A percentile compares a stretch with the other conserved stretches of the same genome.
These are phyloP conservation scores for Benincasa hispida DNA, from an alignment of 306 rosid genomes.

Conservation along the genomic window DNA sequence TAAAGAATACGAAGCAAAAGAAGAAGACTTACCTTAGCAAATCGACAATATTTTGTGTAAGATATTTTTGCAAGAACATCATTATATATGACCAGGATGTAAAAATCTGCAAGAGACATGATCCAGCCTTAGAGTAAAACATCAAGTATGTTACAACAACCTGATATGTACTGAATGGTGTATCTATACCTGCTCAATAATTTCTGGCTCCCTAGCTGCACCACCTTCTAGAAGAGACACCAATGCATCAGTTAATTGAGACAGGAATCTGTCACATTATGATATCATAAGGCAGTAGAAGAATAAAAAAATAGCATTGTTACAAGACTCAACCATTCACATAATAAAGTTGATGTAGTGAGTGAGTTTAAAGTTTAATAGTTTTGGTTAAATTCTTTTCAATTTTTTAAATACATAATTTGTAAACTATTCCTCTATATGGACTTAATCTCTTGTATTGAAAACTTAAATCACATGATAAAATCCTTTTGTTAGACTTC, in stretches of 20 bases:
- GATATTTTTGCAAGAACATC: constrained; percentile 82
- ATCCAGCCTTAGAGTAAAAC: neutral
- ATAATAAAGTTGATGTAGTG: too few species aligned
- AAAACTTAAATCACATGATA: too few species aligned
- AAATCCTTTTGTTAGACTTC: too few species aligned
- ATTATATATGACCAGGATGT: constrained; percentile 65
- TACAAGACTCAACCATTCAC: neutral
- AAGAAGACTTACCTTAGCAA: constrained; percentile 62
- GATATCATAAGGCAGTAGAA: neutral
- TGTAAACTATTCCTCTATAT: too few species aligned
- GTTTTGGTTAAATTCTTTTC: too few species aligned
- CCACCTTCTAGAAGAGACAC: constrained; percentile 68
- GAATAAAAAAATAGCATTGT: neutral
- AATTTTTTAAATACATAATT: too few species aligned
- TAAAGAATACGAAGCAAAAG: neutral
- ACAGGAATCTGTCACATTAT: constrained; percentile 37
- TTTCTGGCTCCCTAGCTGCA: constrained; percentile 79
- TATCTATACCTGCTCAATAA: constrained; percentile 59
- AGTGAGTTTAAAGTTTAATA: too few species aligned
- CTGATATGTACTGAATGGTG: neutral
- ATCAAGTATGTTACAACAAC: neutral
- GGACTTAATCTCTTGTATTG: too few species aligned
- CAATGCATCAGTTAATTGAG: constrained; percentile 49
- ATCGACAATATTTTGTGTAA: constrained; percentile 29
- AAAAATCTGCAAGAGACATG: constrained; percentile 51